phyloP scores from a whole-genome alignment of 1,284 basidiomycete genomes.

The Ceratorhiza oryzae-sativae region DNA sequence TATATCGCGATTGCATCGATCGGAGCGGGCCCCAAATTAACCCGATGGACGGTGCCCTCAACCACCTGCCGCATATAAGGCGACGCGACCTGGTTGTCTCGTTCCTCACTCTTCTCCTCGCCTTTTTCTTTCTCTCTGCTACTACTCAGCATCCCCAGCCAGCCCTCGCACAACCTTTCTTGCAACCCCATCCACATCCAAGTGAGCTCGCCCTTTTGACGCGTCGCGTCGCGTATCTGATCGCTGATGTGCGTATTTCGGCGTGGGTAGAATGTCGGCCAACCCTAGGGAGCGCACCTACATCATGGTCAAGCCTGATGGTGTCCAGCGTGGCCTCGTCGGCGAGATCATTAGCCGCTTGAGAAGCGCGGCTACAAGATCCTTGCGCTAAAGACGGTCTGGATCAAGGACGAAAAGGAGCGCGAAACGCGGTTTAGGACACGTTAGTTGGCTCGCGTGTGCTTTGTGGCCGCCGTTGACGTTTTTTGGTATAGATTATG shows the following conservation, averaged over 20 bases:
- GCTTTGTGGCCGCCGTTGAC: slow-evolving; percentile 27
- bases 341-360: slow-evolving; percentile 91
- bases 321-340: slow-evolving; percentile 94
- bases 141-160: slow-evolving; percentile 28
- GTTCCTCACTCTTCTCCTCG: slow-evolving; percentile 30
- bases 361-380: slow-evolving; percentile 97
- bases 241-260: slow-evolving; percentile 11
- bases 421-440: slow-evolving; percentile 85
- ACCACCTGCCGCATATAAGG: slow-evolving; percentile 36
- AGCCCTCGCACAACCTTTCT: slow-evolving; percentile 11
- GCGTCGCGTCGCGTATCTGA: slow-evolving; percentile 23
- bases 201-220: slow-evolving; percentile 4
- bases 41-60: slow-evolving; percentile 24
- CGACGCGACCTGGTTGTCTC: slow-evolving; percentile 33
- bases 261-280: slow-evolving; percentile 49
- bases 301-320: slow-evolving; percentile 97
- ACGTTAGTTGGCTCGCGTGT: slow-evolving; percentile 57
- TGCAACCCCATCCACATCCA: slow-evolving; percentile 9
- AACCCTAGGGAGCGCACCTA: slow-evolving; percentile 77
- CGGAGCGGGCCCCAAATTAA: background rate
- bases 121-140: slow-evolving; percentile 10
- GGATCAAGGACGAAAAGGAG: too few species aligned
- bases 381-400: slow-evolving; percentile 85
- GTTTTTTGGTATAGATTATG: slow-evolving; percentile 75
- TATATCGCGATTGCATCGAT: slow-evolving; percentile 32